These are phyloP conservation scores for Hymenoscyphus linearis DNA, from an alignment of 2,329 filamentous ascomycete species.

Conservation along the genomic window DNA sequence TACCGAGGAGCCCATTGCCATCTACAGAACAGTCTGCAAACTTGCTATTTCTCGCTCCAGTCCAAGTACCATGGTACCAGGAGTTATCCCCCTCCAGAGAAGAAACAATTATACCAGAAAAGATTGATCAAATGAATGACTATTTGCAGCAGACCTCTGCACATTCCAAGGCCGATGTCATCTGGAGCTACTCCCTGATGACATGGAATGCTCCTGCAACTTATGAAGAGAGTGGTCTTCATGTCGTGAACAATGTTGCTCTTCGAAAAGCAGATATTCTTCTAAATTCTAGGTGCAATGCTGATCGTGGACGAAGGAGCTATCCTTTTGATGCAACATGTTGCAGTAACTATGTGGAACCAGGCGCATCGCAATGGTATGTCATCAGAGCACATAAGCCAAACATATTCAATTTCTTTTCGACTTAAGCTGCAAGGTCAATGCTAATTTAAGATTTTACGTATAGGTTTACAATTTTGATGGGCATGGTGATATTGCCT, in stretches of 20 bases:
- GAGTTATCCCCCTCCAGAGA: conserved; percentile 30
- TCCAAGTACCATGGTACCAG: conserved; percentile 32
- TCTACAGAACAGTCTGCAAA: conserved; percentile 22
- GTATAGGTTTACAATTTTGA: conserved; percentile 26
- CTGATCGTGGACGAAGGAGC: conserved; percentile 34
- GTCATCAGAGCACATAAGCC: not conserved
- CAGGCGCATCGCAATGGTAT: conserved; percentile 34
- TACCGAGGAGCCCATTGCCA: conserved; percentile 20
- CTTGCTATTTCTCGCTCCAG: conserved; percentile 28
- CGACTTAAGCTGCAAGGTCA: not conserved
- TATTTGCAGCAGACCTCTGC: conserved; percentile 41
- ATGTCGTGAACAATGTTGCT: conserved; percentile 42
- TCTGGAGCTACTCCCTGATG: conserved; percentile 49
- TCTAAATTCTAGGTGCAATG: conserved; percentile 48
- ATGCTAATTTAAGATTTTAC: not conserved
- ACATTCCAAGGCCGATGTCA: conserved; percentile 39
- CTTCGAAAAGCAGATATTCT: conserved; percentile 46
- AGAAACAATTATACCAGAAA: conserved; percentile 41
- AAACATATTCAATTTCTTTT: not conserved
- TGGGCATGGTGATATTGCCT: conserved; percentile 30
- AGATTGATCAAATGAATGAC: conserved; percentile 48
- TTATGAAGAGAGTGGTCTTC: conserved; percentile 44
- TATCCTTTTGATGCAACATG: conserved; percentile 47
- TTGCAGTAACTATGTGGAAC: conserved; percentile 41
- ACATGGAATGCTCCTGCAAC: conserved; percentile 33